Evolutionary conservation across 2,329 filamentous ascomycete genomes (phyloP).

Genomic region (Exophiala alcalophila): DNA sequence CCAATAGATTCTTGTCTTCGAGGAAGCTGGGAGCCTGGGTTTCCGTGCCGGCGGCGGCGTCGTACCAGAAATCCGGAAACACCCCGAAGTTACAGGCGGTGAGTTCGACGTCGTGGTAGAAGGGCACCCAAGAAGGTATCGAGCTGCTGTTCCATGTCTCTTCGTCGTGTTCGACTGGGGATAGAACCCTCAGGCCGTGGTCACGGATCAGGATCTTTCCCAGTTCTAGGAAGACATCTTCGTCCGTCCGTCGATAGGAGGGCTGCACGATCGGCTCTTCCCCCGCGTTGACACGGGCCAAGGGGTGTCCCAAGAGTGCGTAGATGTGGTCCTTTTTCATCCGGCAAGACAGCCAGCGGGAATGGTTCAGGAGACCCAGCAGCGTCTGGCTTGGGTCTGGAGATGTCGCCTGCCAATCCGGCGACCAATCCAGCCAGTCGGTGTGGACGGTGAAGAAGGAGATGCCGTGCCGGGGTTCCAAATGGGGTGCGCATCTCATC

Average conservation of each 20-base stretch:
- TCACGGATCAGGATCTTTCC: neutral
- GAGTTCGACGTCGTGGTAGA: constrained; percentile 5
- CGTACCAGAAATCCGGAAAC: constrained; percentile 6
- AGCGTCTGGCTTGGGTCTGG: constrained; percentile 3
- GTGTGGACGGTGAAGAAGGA: constrained; percentile 11
- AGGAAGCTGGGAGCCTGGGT: neutral
- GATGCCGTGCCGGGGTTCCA: constrained; percentile 3
- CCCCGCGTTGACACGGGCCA: neutral
- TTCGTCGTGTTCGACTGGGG: constrained; percentile 6
- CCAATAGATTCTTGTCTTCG: neutral
- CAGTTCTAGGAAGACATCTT: constrained; percentile 10
- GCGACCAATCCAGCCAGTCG: constrained; percentile 15
- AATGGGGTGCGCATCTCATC: constrained; percentile 9
- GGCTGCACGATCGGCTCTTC: neutral
- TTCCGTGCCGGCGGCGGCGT: neutral
- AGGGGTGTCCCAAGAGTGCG: constrained; percentile 16
- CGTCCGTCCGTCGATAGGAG: constrained; percentile 7
- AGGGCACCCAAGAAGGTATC: constrained; percentile 12
- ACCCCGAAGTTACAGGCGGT: constrained; percentile 4
- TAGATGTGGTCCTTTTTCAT: constrained; percentile 16
- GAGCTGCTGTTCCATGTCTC: constrained; percentile 1
- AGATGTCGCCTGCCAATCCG: constrained; percentile 3
- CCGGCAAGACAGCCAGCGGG: constrained; percentile 1
- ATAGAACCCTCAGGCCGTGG: constrained; percentile 4
- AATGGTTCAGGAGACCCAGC: constrained; percentile 8